Evolutionary conservation across 208 protist species (phyloP), one percentile per base, ranked within the genome.

Genomic region (Leptomonas seymouri): DNA sequence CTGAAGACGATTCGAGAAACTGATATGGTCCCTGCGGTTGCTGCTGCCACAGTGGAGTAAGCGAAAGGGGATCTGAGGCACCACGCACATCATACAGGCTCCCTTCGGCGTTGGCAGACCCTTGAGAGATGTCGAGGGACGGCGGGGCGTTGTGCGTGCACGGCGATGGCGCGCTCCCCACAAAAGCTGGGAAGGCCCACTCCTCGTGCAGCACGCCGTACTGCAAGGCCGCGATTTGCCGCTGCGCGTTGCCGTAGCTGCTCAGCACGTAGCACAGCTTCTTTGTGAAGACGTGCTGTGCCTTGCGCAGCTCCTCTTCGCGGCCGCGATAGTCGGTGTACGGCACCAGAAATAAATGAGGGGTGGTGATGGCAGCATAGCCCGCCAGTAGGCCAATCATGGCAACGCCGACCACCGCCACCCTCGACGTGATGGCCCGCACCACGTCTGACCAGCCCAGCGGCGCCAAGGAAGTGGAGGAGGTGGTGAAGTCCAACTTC

Each of bases 291-390:
- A 76, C 62, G 31, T 42, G 16, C 21, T 78, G 64, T 7, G 76
- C 76, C 21, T 63, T 55, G 2, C 62, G 67, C 53, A 90, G 60
- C 57, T 72, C 39, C 61, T 54, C 81, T 66, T 70, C 78, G 42
- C 61, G 77, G 0, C 61, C 74, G 23, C 67, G 69, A 64, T 64
- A 92, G 51, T 76, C 69, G 3, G 80, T 48, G 62, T 81, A 88
- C 0, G 74, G 80, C 62, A 60, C 55, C 50, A 85, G 69, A 58
- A 76, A 88, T 53, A 62, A 59, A 30, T 28, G 83, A 0, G 91
- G 87, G 5, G 88, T 87, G 21, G 78, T 86, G 28, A 93, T 34
- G 36, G 87, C 82, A 18, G 91, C 91, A 64, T 90, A 93, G 49
- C 91, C 91, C 2, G 74, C 77, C 31, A 96, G 82, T 12, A 93